Evolutionary conservation across 176 grass and related monocot genomes (phyloP), one percentile per base, ranked within the genome.

Genomic region (Stipa capillata): DNA sequence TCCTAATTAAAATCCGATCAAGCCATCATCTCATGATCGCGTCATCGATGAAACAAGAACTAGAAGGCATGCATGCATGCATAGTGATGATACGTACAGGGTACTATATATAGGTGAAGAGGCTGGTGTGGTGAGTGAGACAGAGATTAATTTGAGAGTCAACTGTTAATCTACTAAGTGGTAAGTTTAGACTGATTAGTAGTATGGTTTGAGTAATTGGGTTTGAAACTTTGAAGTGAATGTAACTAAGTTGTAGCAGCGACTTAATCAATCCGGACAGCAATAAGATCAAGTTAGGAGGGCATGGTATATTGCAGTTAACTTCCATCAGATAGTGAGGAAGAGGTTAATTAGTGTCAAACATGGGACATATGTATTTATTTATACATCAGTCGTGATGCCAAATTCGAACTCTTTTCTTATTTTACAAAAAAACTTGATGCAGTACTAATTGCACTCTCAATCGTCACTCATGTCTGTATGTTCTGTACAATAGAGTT

Each of bases 1-100:
- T 84, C 94, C 32, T 93, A 92, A n/a, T n/a, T n/a, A 70, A 84
- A 44, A 34, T 48, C 60, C 29, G 39, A 44, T 14, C 33, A 29
- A 15, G 25, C n/a, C n/a, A n/a, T n/a, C n/a, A n/a, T n/a, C n/a
- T n/a, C n/a, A n/a, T 39, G 24, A 76, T 56, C 17, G 14, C 14
- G 10, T 4, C 24, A 17, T 44, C 53, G 51, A 39, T 56, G 73
- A 42, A 45, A 20, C 15, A 25, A 28, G 4, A 10, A 67, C n/a
- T 16, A 15, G 16, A 28, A 21, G 2, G 23, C 23, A 14, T 41
- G 71, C 27, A 63, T 40, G 63, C 35, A 60, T 16, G 72, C 27
- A 68, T 34, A 49, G 49, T 41, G 64, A 41, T 69, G n/a, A 48
- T 39, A 43, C 36, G 59, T 74, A 73, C 9, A n/a, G n/a, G n/a